These are phyloP conservation scores for Ganoderma sinense DNA, from an alignment of 1,284 basidiomycete species.

Conservation along the genomic window DNA sequence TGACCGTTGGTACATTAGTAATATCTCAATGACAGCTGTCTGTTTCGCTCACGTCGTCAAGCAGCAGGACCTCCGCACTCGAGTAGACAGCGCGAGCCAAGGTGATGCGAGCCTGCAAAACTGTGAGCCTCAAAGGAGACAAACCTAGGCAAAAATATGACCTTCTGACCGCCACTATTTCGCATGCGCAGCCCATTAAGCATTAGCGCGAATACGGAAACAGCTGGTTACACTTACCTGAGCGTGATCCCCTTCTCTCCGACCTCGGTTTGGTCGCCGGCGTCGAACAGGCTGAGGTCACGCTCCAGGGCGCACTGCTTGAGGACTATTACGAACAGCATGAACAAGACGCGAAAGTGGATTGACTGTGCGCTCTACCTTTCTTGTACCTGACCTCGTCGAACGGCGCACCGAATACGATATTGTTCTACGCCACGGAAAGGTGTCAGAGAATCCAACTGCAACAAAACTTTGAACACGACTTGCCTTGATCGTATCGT, in stretches of 20 bases:
- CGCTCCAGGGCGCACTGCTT: constrained; percentile 69
- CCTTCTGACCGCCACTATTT: constrained; percentile 76
- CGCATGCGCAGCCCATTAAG: constrained; percentile 24
- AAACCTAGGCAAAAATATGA: neutral
- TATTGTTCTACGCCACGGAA: constrained; percentile 44
- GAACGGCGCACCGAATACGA: constrained; percentile 51
- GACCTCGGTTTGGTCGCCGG: constrained; percentile 78
- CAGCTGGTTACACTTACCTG: constrained; percentile 39
- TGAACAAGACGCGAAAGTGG: constrained; percentile 33
- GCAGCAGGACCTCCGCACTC: constrained; percentile 63
- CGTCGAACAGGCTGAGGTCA: constrained; percentile 74
- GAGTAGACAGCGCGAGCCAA: constrained; percentile 79
- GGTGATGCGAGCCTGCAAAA: constrained; percentile 67
- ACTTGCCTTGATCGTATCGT: constrained; percentile 53
- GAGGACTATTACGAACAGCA: constrained; percentile 52
- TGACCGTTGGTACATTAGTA: constrained; percentile 7
- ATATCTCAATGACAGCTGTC: neutral
- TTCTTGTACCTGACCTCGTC: constrained; percentile 53
- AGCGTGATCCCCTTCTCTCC: constrained; percentile 71
- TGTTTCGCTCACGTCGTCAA: constrained; percentile 60
- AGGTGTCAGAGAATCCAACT: too few species aligned
- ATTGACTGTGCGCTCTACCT: constrained; percentile 35
- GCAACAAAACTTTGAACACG: neutral
- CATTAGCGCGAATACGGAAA: constrained; percentile 2
- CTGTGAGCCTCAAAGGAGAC: neutral